Evolutionary conservation across 176 grass and related monocot genomes (phyloP), one percentile per base, ranked within the genome.

Genomic region (Aechmea fasciata): DNA sequence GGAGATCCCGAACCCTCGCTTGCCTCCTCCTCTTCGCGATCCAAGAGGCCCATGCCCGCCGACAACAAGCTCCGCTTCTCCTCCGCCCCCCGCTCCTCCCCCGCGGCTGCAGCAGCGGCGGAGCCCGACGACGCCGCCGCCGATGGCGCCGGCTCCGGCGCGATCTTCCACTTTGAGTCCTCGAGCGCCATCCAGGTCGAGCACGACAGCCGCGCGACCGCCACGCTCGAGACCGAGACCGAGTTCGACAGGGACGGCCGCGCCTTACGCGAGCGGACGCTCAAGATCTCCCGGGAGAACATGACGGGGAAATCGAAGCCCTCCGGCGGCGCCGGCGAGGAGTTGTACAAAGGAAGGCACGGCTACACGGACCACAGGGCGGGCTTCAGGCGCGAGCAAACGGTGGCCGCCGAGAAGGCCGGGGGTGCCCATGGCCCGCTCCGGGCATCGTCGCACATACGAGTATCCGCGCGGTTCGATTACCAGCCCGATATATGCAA

Each of bases 401-500:
- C 88, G 65, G 85, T 96, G 10, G 77, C 86, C 0, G 71, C 86
- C 13, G 93, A 96, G 83, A 96, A 96, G 81, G 93, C 89, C 3
- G 86, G 83, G 0, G 86, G 89, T 2, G 26, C 89, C 10, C 93
- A 96, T 24, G 89, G 89, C 11, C 93, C 93, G 0, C 83, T 96
- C 25, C 81, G 89, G 17, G 79, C 93, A 10, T 85, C 86, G 1
- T 76, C 86, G 10, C 83, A 96, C 83, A 96, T 96, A 22, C 89
- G 89, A 13, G 25, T 87, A 41, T 89, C 93, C 0, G 79, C 76
- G 3, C 78, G 89, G 29, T 92, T 96, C 64, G 93, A 96, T 65
- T 96, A 96, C 76, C 89, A 96, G 68, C 89, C 89, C 0, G 93
- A 90, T 67, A 90, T 96, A 73, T 96, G 93, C 69, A 92, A 96